phyloP scores from a whole-genome alignment of 179 eudicot species.

The Corrigiola litoralis region DNA sequence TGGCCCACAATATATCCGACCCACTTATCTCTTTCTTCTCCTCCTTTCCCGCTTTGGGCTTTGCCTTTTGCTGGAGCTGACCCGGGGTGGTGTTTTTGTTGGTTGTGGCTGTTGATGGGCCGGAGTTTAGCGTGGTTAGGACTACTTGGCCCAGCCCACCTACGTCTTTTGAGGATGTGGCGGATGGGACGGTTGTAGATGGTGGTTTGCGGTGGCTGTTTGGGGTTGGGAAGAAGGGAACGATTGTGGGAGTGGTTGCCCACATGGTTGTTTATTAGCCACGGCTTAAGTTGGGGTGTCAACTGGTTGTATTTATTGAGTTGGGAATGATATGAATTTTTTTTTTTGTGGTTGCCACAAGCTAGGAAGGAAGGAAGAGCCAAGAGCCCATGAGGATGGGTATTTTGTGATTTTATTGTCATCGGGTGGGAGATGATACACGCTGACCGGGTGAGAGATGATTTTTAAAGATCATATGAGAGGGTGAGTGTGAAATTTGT shows the following conservation, averaged over 20 bases:
- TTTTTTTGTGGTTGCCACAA: not conserved
- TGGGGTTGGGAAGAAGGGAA: constrained; percentile 1
- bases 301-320: not conserved
- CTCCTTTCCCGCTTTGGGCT: constrained; percentile 1
- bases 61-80: not conserved
- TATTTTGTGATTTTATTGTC: constrained; percentile 1
- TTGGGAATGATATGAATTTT: too few species aligned
- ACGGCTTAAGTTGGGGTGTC: not conserved
- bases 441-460: too few species aligned
- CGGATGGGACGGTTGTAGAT: not conserved
- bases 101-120: constrained; percentile 2
- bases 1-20: constrained; percentile 44
- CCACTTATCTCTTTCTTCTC: constrained; percentile 33
- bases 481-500: too few species aligned
- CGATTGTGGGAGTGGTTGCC: constrained; percentile 14
- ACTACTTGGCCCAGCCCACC: constrained; percentile 28
- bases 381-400: too few species aligned
- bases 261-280: constrained; percentile 21
- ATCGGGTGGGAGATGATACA: too few species aligned
- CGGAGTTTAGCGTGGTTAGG: constrained; percentile 14
- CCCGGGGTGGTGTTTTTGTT: not conserved
- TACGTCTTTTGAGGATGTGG: constrained; percentile 17
- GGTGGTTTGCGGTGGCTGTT: constrained; percentile 3
- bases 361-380: not conserved
- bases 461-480: too few species aligned